Evolutionary conservation across 371 early-diverging fungal species (phyloP).

Genomic region (Mucor sp.): DNA sequence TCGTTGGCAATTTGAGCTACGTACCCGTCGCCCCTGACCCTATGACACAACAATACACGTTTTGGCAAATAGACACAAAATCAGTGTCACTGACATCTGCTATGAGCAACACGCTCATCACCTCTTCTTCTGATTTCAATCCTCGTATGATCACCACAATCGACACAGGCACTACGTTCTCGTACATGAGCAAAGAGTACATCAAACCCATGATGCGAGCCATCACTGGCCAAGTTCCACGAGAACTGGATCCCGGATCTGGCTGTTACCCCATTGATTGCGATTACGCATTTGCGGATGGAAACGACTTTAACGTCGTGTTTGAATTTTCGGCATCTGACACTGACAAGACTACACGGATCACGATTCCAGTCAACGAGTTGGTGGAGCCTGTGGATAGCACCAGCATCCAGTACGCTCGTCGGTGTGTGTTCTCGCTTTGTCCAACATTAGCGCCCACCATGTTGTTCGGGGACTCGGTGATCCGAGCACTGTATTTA

Average conservation of each 20-base stretch:
- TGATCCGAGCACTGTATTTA: conserved; percentile 41
- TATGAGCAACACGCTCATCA: conserved; percentile 20
- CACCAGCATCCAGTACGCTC: conserved; percentile 10
- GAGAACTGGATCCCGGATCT: not conserved
- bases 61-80: not conserved
- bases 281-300: conserved; percentile 12
- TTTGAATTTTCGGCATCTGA: conserved; percentile 9
- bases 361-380: conserved; percentile 33
- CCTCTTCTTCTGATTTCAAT: conserved; percentile 8
- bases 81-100: conserved; percentile 34
- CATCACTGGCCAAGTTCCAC: conserved; percentile 8
- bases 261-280: conserved; percentile 24
- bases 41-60: not conserved
- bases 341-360: conserved; percentile 7
- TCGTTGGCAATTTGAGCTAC: conserved; percentile 51
- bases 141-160: conserved; percentile 4
- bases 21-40: conserved; percentile 26
- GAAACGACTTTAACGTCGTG: conserved; percentile 20
- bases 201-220: conserved; percentile 7
- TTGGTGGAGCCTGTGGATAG: conserved; percentile 40
- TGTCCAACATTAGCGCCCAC: conserved; percentile 24
- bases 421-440: conserved; percentile 42
- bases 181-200: conserved; percentile 30
- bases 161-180: conserved; percentile 46
- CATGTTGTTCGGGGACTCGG: conserved; percentile 38